A percentile compares a stretch with the other conserved stretches of the same genome.
phyloP scores from a whole-genome alignment of 1,284 basidiomycete genomes.

The Microbotryomycetes sp. region DNA sequence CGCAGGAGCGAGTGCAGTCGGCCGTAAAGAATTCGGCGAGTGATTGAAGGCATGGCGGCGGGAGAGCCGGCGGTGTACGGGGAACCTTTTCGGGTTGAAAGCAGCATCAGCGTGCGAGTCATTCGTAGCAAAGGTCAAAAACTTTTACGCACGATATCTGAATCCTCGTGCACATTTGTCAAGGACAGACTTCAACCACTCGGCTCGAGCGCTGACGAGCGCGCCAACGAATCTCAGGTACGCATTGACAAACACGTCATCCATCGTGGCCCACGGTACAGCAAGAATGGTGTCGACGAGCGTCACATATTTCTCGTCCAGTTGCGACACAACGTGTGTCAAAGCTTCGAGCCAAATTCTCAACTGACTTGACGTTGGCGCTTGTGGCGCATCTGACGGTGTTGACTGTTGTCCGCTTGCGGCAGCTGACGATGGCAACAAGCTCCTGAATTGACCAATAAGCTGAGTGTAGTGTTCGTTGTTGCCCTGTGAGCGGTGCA shows the following conservation, averaged over 20 bases:
- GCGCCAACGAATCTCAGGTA: constrained; percentile 85
- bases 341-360: constrained; percentile 47
- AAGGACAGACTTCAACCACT: constrained; percentile 81
- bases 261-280: constrained; percentile 86
- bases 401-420: constrained; percentile 26
- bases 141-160: constrained; percentile 67
- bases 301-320: constrained; percentile 70
- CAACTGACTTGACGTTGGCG: constrained; percentile 13
- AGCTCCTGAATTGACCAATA: constrained; percentile 48
- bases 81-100: constrained; percentile 17
- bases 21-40: constrained; percentile 75
- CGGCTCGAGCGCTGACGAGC: constrained; percentile 85
- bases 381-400: constrained; percentile 28
- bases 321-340: constrained; percentile 54
- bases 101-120: neutral
- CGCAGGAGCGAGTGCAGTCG: constrained; percentile 77
- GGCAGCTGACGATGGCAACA: constrained; percentile 32
- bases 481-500: constrained; percentile 41
- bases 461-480: constrained; percentile 50
- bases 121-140: constrained; percentile 25
- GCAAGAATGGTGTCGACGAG: constrained; percentile 82
- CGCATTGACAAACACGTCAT: constrained; percentile 70
- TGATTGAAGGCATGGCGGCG: constrained; percentile 51
- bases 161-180: constrained; percentile 75
- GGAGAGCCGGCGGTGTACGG: constrained; percentile 25